phyloP scores from a whole-genome alignment of 1,284 basidiomycete species.

The Ceratorhiza oryzae-sativae region DNA sequence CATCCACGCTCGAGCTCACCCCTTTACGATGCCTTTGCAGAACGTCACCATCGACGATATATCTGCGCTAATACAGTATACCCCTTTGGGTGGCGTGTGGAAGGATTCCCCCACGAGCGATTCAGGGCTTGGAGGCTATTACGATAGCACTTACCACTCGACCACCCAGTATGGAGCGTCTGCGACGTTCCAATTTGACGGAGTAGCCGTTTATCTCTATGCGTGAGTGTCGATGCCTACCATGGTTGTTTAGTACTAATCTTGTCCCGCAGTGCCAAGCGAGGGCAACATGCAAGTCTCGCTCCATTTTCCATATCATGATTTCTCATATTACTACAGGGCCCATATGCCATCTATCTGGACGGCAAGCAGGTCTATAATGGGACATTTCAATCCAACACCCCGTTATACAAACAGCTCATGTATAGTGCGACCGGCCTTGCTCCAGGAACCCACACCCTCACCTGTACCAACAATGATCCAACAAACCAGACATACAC shows the following conservation, averaged over 20 bases:
- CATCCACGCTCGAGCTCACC: background rate
- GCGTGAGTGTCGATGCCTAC: background rate
- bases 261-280: constrained; percentile 14
- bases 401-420: background rate
- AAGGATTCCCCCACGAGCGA: constrained; percentile 26
- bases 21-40: background rate
- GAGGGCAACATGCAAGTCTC: constrained; percentile 9
- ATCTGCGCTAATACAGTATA: constrained; percentile 22
- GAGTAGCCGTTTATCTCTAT: constrained; percentile 19
- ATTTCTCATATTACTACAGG: background rate
- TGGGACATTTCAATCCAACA: background rate
- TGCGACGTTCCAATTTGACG: constrained; percentile 17
- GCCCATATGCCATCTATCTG: background rate
- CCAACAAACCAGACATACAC: constrained; percentile 13
- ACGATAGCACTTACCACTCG: constrained; percentile 14
- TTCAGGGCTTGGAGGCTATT: background rate
- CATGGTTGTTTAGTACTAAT: background rate
- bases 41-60: constrained; percentile 25
- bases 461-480: constrained; percentile 20
- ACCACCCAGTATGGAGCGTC: background rate
- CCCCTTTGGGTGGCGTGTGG: constrained; percentile 6
- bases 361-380: background rate
- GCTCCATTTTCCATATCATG: too few species aligned
- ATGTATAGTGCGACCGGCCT: constrained; percentile 11
- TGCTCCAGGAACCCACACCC: constrained; percentile 13